These are phyloP conservation scores for Suillus spraguei DNA, from an alignment of 768 basidiomycete species.

Conservation along the genomic window DNA sequence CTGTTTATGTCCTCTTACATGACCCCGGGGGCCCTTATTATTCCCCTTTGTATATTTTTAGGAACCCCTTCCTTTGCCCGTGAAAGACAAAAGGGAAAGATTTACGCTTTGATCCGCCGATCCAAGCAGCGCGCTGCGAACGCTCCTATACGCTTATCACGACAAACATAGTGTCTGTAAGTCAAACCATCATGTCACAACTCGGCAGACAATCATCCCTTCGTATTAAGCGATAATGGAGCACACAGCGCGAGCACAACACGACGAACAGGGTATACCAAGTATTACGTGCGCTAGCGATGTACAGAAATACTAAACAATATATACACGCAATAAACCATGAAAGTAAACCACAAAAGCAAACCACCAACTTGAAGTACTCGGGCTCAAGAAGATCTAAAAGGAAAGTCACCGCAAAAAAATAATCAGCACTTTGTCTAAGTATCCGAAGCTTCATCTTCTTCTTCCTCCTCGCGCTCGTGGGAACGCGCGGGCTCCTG, in stretches of 20 bases:
- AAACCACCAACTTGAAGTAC: slow-evolving; percentile 16
- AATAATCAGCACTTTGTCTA: slow-evolving; percentile 20
- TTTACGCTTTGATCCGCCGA: slow-evolving; percentile 7
- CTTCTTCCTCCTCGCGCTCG: slow-evolving; percentile 33
- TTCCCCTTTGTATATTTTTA: slow-evolving; percentile 4
- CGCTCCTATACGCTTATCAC: neutral
- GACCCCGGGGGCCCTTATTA: neutral
- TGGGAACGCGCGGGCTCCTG: slow-evolving; percentile 40
- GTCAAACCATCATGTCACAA: neutral
- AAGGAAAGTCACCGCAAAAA: slow-evolving; percentile 22
- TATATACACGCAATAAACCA: slow-evolving; percentile 21
- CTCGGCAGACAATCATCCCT: neutral
- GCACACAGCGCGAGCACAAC: neutral
- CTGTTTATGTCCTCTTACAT: neutral
- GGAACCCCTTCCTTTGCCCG: neutral
- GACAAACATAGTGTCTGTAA: neutral
- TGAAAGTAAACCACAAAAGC: neutral
- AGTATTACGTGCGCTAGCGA: slow-evolving; percentile 12
- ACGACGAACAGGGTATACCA: neutral
- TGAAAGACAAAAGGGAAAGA: neutral
- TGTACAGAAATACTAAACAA: slow-evolving; percentile 18
- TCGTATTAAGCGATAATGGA: neutral
- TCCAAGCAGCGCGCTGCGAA: neutral
- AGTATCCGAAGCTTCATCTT: slow-evolving; percentile 34
- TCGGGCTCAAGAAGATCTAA: slow-evolving; percentile 37